Evolutionary conservation across 805 yeast genomes (phyloP).

Genomic region (Yamadazyma sp.): DNA sequence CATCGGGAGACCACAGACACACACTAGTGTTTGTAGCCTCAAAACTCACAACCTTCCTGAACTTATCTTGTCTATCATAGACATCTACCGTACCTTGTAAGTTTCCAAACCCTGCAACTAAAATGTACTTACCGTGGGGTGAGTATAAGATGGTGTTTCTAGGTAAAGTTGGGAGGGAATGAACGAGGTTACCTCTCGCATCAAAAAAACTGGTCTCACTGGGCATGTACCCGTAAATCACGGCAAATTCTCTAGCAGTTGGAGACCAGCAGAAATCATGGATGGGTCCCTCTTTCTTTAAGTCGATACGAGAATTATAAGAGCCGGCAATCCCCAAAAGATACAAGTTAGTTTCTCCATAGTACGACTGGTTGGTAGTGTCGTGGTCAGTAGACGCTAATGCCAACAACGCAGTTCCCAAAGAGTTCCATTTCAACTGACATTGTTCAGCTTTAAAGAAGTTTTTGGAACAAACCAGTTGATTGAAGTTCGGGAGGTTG

Average conservation of each 20-base stretch:
- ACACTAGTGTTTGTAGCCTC: constrained; percentile 95
- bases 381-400: constrained; percentile 96
- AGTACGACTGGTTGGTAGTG: constrained; percentile 87
- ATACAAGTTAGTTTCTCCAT: constrained; percentile 93
- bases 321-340: constrained; percentile 89
- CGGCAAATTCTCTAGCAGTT: constrained; percentile 94
- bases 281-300: constrained; percentile 93
- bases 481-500: constrained; percentile 70
- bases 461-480: constrained; percentile 80
- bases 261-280: constrained; percentile 99
- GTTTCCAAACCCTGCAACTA: constrained; percentile 97
- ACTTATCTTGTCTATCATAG: constrained; percentile 86
- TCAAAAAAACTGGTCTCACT: constrained; percentile 93
- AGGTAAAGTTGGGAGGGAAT: constrained; percentile 80
- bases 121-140: constrained; percentile 87
- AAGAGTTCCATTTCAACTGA: constrained; percentile 86
- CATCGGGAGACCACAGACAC: constrained; percentile 98
- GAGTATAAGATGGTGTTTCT: constrained; percentile 89
- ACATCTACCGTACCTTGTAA: constrained; percentile 95
- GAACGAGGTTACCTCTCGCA: constrained; percentile 84
- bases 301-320: constrained; percentile 82
- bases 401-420: constrained; percentile 93
- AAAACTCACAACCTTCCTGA: constrained; percentile 73
- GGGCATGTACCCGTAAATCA: constrained; percentile 97
- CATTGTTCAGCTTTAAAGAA: constrained; percentile 96